phyloP scores from a whole-genome alignment of 371 early-diverging fungal species.

The Rhizopus sp. region DNA sequence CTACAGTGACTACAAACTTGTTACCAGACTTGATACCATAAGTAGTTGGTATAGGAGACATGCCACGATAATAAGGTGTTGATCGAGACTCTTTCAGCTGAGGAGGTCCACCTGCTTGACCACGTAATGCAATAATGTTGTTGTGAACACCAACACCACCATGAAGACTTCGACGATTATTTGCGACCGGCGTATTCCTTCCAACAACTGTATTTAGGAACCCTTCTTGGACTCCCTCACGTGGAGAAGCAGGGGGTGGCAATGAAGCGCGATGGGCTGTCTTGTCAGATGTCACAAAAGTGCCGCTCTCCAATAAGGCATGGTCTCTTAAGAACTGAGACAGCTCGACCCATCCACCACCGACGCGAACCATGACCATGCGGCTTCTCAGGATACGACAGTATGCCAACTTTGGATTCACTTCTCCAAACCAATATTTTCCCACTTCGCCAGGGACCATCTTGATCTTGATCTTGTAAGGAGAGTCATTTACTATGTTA shows the following conservation, averaged over 20 bases:
- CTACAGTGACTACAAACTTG: constrained; percentile 47
- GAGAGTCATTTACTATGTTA: constrained; percentile 64
- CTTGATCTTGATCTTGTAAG: constrained; percentile 46
- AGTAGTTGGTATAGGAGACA: constrained; percentile 27
- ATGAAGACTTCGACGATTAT: constrained; percentile 1
- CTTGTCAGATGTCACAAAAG: constrained; percentile 22
- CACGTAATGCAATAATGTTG: constrained; percentile 4
- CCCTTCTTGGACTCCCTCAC: constrained; percentile 20
- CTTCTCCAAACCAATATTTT: constrained; percentile 74
- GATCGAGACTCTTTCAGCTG: constrained; percentile 36
- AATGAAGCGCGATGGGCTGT: constrained; percentile 7
- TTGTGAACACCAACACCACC: constrained; percentile 16
- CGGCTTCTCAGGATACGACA: constrained; percentile 70
- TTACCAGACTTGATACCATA: constrained; percentile 52
- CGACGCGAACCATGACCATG: constrained; percentile 81
- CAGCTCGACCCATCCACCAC: constrained; percentile 79
- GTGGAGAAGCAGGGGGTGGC: constrained; percentile 7
- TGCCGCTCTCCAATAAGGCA: constrained; percentile 40
- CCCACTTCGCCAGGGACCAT: constrained; percentile 66
- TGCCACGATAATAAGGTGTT: constrained; percentile 40
- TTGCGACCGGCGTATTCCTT: constrained; percentile 9
- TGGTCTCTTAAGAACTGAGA: constrained; percentile 59
- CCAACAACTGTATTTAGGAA: constrained; percentile 26
- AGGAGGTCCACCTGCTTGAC: constrained; percentile 8
- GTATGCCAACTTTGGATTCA: constrained; percentile 70